Evolutionary conservation across 148 eudicot species (phyloP), one percentile per base, ranked within the genome.

Genomic region (Oxyria digyna): DNA sequence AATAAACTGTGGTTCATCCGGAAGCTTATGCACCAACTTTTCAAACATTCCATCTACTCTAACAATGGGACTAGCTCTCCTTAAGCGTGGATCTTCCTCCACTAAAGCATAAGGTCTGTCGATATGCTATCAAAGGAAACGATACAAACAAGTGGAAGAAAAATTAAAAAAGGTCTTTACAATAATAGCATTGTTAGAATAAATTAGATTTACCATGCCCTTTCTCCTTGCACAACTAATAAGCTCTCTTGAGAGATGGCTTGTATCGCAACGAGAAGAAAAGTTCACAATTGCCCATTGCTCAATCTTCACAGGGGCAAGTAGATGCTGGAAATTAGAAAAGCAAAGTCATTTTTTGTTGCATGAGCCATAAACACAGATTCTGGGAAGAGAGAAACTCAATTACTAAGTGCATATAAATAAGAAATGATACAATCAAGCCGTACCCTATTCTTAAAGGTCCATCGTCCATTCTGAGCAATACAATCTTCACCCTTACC

Each of bases 221-320:
- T 86, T 94, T 27, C 63, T 81, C 71, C 74, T 75, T 42, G 89
- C 99, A 78, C 89, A 87, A 45, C 72, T 80, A 35, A 81, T 82
- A 40, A 94, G 85, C 78, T 84, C 89, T 57, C 87, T 72, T 52
- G 86, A 83, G 40, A 94, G 83, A 46, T 72, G 73, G 52, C 89
- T 81, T 70, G 87, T 80, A 81, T 94, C 91, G 74, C 91, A 82
- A 38, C 82, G 77, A 75, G 91, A 87, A 73, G 96, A 91, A 78
- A 94, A 94, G 82, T 94, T 94, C 49, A 90, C 97, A 72, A 83
- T 83, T 43, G 85, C 96, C 99, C 99, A 94, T 8, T 85, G 81
- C 17, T 84, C 85, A 62, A 94, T 81, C 46, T 63, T 72, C 27
- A 79, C 70, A 43, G 97, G 93, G n/a, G 74, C 69, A 24, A 82